Evolutionary conservation across 805 yeast species (phyloP), one percentile per base, ranked within the genome.

Genomic region (Wickerhamiella azyma): DNA sequence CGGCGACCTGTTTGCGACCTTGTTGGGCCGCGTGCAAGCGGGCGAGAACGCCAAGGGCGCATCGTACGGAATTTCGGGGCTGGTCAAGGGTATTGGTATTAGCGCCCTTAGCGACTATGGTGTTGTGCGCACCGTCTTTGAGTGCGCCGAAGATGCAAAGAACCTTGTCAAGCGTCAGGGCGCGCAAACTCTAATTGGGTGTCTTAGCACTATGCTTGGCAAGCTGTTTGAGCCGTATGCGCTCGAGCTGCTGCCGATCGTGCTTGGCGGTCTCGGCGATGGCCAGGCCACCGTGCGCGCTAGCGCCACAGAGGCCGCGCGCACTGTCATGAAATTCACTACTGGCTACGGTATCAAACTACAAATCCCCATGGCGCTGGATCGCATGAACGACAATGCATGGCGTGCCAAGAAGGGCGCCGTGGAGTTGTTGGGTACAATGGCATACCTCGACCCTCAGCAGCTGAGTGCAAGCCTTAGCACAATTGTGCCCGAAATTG

Each of bases 401-500:
- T 92, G 99, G 99, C 75, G 99, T 66, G 77, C 94, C 0, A 92
- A 92, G 66, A 85, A 86, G 65, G 98, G 97, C 3, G 84, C 97
- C 6, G 97, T 92, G 16, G 97, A 92, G 61, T 67, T 92, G 44
- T 72, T 92, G 39, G 99, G 99, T 64, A 79, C 95, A 19, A 92
- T 92, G 98, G 98, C 98, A 0, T 92, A 86, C 61, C 71, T 92
- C 51, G 96, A 89, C 58, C 98, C 98, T 3, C 73, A 92, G 2
- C 98, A 92, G 60, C 70, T 92, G 53, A 85, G 96, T 1, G 74
- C 88, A 0, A 85, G 96, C 0, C 69, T 92, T 55, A 82, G 96
- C 0, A 77, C 78, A 0, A 89, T 92, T 66, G 85, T 92, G 50
- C 99, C 99, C 1, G 94, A 89, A 59, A 86, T 92, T 65, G 98